A percentile compares a stretch with the other conserved stretches of the same genome.
phyloP scores from a whole-genome alignment of 192 early-diverging fungal species.

The Oehlia diaphana region DNA sequence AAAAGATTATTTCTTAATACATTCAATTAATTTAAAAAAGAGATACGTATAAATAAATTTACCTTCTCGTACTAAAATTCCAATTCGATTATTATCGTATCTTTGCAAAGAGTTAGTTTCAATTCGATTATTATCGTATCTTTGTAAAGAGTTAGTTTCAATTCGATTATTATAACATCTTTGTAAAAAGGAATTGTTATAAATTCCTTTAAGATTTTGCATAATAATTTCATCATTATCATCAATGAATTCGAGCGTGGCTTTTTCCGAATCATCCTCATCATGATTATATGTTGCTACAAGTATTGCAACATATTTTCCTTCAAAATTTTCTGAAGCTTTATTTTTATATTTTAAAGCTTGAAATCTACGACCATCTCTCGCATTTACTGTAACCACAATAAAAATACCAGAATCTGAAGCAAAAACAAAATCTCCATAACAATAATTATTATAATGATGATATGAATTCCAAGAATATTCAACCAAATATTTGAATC shows the following conservation, averaged over 20 bases:
- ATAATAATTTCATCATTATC: not conserved
- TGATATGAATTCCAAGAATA: not conserved
- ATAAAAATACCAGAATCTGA: slow-evolving; percentile 8
- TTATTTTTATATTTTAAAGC: not conserved
- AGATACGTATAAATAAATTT: not conserved
- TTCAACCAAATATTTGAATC: slow-evolving; percentile 2
- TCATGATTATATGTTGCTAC: not conserved
- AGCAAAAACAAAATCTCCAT: slow-evolving; percentile 9
- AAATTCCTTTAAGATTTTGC: not conserved
- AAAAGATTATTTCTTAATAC: not conserved
- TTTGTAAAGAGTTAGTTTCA: too few species aligned
- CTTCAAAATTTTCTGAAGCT: not conserved
- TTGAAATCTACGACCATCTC: not conserved
- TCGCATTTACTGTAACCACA: not conserved
- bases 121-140: too few species aligned
- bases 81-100: too few species aligned
- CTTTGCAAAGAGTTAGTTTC: too few species aligned
- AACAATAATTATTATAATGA: not conserved
- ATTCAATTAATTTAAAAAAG: not conserved
- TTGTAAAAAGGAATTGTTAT: too few species aligned
- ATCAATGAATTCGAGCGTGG: not conserved
- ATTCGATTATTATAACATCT: too few species aligned
- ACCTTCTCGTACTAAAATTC: not conserved
- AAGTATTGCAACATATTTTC: not conserved
- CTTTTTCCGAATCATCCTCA: not conserved